These are phyloP conservation scores for Thozetella sp. DNA, from an alignment of 495 filamentous ascomycete species.

Conservation along the genomic window DNA sequence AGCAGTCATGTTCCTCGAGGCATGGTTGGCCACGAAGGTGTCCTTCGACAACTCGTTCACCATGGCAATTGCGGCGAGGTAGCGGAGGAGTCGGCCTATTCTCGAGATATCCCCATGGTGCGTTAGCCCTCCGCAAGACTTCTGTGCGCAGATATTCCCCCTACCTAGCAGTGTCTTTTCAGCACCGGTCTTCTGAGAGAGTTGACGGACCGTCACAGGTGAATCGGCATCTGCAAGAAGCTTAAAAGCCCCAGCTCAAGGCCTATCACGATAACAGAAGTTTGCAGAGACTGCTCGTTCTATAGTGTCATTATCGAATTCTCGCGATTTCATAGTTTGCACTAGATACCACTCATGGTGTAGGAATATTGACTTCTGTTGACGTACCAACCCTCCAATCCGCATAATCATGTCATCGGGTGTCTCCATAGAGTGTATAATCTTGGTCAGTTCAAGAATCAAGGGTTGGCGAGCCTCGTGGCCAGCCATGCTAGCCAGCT, in stretches of 20 bases:
- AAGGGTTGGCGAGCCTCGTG: background rate
- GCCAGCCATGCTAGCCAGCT: background rate
- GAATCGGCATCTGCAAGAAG: background rate
- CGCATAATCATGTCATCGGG: background rate
- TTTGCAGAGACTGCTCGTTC: background rate
- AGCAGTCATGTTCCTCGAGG: constrained; percentile 27
- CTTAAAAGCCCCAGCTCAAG: background rate
- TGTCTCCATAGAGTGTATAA: background rate
- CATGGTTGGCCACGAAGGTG: constrained; percentile 34
- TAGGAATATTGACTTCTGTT: background rate
- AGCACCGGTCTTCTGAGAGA: background rate
- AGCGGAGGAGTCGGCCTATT: constrained; percentile 31
- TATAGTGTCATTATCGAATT: background rate
- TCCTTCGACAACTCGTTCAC: constrained; percentile 32
- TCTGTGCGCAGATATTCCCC: background rate
- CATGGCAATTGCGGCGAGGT: constrained; percentile 41
- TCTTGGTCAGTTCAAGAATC: background rate
- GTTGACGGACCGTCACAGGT: background rate
- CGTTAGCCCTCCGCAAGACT: background rate
- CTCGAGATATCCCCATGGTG: background rate
- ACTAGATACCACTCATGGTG: background rate
- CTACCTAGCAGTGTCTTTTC: background rate
- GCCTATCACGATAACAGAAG: background rate
- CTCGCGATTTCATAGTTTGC: background rate
- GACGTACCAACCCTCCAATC: background rate